Conservation (phyloP, 1,139 yeast species). For the Diutina catenulata region DNA sequence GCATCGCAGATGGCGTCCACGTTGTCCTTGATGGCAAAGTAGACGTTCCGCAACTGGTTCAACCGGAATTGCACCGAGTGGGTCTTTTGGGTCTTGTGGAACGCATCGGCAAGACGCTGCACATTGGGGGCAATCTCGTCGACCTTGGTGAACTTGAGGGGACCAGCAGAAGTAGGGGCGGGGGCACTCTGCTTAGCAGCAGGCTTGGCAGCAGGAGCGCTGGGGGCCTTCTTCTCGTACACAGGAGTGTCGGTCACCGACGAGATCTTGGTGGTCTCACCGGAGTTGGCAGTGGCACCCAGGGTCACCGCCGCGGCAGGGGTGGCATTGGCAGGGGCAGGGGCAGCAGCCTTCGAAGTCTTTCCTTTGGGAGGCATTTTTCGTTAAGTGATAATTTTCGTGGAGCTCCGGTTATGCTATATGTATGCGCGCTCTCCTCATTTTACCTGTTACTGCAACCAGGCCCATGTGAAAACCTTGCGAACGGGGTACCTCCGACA, state of each 20-base stretch:
- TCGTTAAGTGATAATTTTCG: too few relatives aligned
- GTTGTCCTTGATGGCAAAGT: constrained; percentile 54
- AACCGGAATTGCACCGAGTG: constrained; percentile 46
- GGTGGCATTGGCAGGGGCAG: not conserved
- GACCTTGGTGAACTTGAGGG: not conserved
- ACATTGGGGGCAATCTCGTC: constrained; percentile 1
- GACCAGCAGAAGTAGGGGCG: not conserved
- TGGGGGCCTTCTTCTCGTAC: not conserved
- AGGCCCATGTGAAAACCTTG: too few relatives aligned
- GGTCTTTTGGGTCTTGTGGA: constrained; percentile 19
- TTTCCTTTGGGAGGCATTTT: too few relatives aligned
- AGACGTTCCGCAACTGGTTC: constrained; percentile 56
- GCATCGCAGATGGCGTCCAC: constrained; percentile 45
- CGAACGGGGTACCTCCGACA: too few relatives aligned
- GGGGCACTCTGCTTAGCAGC: not conserved
- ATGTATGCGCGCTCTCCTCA: too few relatives aligned
- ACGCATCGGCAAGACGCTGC: constrained; percentile 1
- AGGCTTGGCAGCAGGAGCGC: not conserved
- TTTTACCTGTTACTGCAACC: too few relatives aligned
- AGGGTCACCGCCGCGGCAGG: not conserved
- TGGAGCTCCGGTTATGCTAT: too few relatives aligned
- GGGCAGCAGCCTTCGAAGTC: not conserved
- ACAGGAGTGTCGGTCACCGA: too few relatives aligned
- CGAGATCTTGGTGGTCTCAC: not conserved
- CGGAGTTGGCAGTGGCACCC: not conserved